Base-by-base conservation (phyloP, 2,329 filamentous ascomycete species). In the Ophiostoma perfectum region DNA sequence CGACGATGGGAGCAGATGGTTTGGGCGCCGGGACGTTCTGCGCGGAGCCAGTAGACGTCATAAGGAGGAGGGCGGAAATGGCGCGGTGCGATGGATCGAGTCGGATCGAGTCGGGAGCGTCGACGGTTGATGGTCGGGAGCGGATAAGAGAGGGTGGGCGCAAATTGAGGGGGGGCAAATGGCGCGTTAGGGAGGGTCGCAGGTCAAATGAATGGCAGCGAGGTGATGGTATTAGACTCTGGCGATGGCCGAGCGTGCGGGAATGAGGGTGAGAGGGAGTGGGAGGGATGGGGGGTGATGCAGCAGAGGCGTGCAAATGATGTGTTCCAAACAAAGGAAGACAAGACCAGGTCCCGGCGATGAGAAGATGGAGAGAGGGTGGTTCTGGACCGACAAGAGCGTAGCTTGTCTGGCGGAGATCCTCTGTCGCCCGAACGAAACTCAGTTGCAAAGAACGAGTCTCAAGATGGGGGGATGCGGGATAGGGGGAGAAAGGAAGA, bases 1-100 rank as follows among this genome's bases (percentile, higher is more conserved):
- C 70, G 42, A 64, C 60, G 16, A 63, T 64, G 12, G 63, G 63
- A 64, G 63, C 41, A 63, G 60, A 44, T 42, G 38, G 39, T 63
- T 63, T 63, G 39, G 60, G 60, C 60, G 39, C 39, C 60, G 60
- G 38, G 12, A 62, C 55, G 55, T 62, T 62, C 55, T 62, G 55
- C 79, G 83, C 79, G 77, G 79, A 82, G 73, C 81, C 82, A 83
- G 83, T 79, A 79, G 85, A 86, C 83, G 84, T 87, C 85, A 87
- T 87, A 85, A 80, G 80, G 76, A 77, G 27, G 45, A 52, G 14
- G 47, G 45, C 16, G 41, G 1, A 55, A 44, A 44, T 11, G 63
- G 42, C 47, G 42, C 11, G 4, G 45, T 27, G 47, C 5, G 67
- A 18, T 64, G 55, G 55, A 27, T 27, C 27, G 27, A 27, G 27